phyloP scores from a whole-genome alignment of 768 basidiomycete genomes.

The Heimioporus sp. region DNA sequence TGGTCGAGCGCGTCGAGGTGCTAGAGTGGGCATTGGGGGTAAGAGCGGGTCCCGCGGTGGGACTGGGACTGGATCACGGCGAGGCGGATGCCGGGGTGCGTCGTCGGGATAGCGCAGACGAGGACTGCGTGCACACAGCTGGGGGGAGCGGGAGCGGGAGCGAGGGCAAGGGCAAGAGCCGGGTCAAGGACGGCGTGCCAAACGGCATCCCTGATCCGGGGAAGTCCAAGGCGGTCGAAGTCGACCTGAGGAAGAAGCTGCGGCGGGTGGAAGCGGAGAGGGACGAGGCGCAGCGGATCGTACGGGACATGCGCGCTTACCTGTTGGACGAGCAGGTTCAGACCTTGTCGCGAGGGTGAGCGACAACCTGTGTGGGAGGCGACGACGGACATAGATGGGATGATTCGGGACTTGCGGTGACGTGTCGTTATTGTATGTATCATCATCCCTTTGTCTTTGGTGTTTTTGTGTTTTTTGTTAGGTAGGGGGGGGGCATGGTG shows the following conservation, averaged over 20 bases:
- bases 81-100: too few species aligned
- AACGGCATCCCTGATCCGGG: too few species aligned
- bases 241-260: constrained; percentile 10
- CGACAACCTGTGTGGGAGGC: too few species aligned
- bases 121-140: too few species aligned
- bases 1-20: constrained; percentile 24
- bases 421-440: too few species aligned
- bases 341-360: too few species aligned
- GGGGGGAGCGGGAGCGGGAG: neutral
- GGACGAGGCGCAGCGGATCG: constrained; percentile 14
- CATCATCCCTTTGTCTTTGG: too few species aligned
- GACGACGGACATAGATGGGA: too few species aligned
- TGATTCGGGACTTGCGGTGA: too few species aligned
- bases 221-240: neutral
- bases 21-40: constrained; percentile 19
- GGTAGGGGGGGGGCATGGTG: too few species aligned
- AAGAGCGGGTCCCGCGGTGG: neutral
- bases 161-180: neutral
- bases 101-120: neutral
- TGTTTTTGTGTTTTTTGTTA: too few species aligned
- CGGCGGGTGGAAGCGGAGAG: constrained; percentile 19
- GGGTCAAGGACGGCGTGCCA: too few species aligned
- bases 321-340: constrained; percentile 8
- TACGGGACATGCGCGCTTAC: constrained; percentile 14
- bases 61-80: neutral